Evolutionary conservation across 768 basidiomycete species (phyloP).

Genomic region (Lactarius hengduanensis): DNA sequence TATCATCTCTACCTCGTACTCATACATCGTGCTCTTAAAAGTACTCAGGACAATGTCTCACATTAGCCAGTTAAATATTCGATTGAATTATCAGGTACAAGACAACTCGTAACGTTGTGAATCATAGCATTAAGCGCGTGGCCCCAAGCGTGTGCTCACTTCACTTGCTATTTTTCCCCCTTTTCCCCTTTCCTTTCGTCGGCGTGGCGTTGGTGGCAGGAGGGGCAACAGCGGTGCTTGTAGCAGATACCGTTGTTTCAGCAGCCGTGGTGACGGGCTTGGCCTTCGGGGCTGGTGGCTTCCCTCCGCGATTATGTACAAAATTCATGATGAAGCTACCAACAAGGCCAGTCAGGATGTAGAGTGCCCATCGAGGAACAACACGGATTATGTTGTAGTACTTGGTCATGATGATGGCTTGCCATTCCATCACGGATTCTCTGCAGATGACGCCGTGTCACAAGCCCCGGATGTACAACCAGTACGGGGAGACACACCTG

Average conservation of each 20-base stretch:
- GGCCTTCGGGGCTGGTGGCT: conserved; percentile 25
- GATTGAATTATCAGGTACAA: conserved; percentile 6
- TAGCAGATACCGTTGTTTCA: conserved; percentile 6
- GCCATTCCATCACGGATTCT: conserved; percentile 64
- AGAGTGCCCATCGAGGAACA: conserved; percentile 72
- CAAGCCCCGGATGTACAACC: background rate
- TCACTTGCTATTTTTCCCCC: conserved; percentile 18
- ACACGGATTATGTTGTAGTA: conserved; percentile 51
- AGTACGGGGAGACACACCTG: conserved; percentile 45
- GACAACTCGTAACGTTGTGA: background rate
- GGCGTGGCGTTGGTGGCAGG: conserved; percentile 16
- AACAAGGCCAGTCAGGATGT: conserved; percentile 60
- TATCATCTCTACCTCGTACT: too few relatives aligned
- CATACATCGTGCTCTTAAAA: background rate
- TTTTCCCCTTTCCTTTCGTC: conserved; percentile 24
- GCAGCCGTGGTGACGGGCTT: conserved; percentile 15
- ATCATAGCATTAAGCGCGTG: background rate
- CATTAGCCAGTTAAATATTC: background rate
- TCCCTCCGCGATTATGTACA: conserved; percentile 45
- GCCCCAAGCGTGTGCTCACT: background rate
- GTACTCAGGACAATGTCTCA: background rate
- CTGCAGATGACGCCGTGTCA: conserved; percentile 38
- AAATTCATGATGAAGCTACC: conserved; percentile 68
- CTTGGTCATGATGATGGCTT: conserved; percentile 49
- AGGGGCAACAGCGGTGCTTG: conserved; percentile 17